phyloP scores from a whole-genome alignment of 148 eudicot genomes.

The Heliamphora exappendiculata region DNA sequence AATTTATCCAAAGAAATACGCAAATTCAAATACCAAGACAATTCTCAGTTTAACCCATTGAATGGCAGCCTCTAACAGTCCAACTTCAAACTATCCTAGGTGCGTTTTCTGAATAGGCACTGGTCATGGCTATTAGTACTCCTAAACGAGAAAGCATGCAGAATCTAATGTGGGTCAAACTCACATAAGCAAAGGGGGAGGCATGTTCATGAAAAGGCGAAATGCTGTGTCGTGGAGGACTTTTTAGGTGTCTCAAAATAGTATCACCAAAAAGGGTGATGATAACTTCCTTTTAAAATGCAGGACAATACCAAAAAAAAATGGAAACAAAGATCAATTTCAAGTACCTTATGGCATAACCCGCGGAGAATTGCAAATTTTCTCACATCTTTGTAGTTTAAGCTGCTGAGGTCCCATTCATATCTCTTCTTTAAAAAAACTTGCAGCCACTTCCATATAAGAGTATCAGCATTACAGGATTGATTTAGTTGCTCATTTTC shows the following conservation, averaged over 20 bases:
- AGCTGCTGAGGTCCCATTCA: conserved; percentile 79
- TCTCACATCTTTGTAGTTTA: conserved; percentile 76
- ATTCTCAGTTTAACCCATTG: not conserved
- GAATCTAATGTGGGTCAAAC: no score
- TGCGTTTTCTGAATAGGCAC: not conserved
- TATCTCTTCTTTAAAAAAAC: conserved; percentile 72
- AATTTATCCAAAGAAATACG: not conserved
- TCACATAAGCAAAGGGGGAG: no score
- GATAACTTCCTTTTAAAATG: not conserved
- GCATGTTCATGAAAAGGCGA: no score
- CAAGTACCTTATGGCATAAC: conserved; percentile 85
- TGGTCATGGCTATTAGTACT: not conserved
- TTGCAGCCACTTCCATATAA: conserved; percentile 82
- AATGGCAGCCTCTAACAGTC: conserved; percentile 5
- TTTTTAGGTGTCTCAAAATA: no score
- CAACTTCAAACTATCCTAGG: not conserved
- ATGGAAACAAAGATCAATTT: not conserved
- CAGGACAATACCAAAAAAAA: not conserved
- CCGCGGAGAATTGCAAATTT: conserved; percentile 95
- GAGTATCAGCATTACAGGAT: conserved; percentile 41
- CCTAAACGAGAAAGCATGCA: not conserved
- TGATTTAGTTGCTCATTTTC: conserved; percentile 33
- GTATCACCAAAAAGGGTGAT: not conserved
- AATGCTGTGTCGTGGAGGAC: no score
- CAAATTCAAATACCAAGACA: not conserved